These are phyloP conservation scores for Fragaria iinumae DNA, from an alignment of 306 rosid species.

Conservation along the genomic window DNA sequence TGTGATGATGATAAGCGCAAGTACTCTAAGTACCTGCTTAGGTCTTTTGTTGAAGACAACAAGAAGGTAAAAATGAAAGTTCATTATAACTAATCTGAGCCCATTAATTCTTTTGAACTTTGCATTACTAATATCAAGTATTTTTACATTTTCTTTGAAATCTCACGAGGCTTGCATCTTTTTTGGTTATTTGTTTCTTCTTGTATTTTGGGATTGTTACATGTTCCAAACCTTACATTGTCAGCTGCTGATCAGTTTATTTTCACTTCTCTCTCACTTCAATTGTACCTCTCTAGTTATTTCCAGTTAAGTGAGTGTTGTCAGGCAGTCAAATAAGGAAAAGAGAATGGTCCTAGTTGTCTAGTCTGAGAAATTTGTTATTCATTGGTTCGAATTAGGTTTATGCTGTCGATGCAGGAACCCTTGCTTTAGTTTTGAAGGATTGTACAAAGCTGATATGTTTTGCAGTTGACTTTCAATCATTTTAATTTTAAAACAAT, in stretches of 20 bases:
- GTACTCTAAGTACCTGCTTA: constrained; percentile 64
- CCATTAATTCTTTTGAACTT: not conserved
- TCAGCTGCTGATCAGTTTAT: not conserved
- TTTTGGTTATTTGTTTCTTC: not conserved
- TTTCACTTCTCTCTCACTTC: not conserved
- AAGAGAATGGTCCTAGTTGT: not conserved
- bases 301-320: not conserved
- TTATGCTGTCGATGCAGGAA: not conserved
- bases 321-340: not conserved
- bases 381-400: not conserved
- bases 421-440: not conserved
- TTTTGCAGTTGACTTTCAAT: not conserved
- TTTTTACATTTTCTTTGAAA: not conserved
- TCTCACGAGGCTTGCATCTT: not conserved
- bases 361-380: not conserved
- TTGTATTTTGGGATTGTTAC: not conserved
- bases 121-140: not conserved
- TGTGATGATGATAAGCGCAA: constrained; percentile 60
- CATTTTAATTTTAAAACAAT: not conserved
- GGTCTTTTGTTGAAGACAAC: constrained; percentile 85
- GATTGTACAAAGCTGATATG: not conserved
- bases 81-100: not conserved
- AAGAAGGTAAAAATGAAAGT: constrained; percentile 47
- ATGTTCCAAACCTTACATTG: not conserved
- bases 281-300: not conserved